A percentile compares a stretch with the other conserved stretches of the same genome.
Evolutionary conservation across 2,329 filamentous ascomycete genomes (phyloP).

Genomic region (Tolypocladium pustulatum): DNA sequence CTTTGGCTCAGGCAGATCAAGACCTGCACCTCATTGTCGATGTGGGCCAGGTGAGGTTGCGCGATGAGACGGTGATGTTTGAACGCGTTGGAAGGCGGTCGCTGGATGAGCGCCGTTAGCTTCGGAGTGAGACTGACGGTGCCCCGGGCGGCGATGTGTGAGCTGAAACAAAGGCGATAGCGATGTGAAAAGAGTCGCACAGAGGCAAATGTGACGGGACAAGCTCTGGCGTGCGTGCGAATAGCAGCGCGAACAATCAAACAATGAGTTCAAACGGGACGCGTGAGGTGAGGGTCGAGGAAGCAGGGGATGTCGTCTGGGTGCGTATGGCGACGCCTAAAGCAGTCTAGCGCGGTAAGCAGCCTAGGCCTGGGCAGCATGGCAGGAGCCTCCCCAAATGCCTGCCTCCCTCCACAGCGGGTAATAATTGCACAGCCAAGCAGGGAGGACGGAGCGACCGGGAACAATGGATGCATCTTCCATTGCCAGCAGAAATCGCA

Average conservation of each 20-base stretch:
- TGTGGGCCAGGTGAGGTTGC: not conserved
- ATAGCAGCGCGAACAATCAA: not conserved
- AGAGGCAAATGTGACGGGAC: not conserved
- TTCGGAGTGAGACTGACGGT: not conserved
- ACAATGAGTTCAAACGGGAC: not conserved
- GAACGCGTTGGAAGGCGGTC: not conserved
- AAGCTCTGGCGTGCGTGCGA: not conserved
- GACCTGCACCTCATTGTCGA: conserved; percentile 5
- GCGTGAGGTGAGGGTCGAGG: not conserved
- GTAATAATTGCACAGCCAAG: not conserved
- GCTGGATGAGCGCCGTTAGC: not conserved
- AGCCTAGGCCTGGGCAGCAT: not conserved
- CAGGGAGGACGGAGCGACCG: not conserved
- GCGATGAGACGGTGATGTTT: not conserved
- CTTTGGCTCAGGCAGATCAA: conserved; percentile 3
- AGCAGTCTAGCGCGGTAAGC: conserved; percentile 14
- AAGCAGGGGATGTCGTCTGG: conserved; percentile 6
- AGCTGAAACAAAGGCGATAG: not conserved
- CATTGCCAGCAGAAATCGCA: no score
- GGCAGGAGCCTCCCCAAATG: not conserved
- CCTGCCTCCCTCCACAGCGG: not conserved
- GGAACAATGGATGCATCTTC: not conserved
- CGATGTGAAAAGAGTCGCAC: not conserved
- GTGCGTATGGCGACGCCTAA: conserved; percentile 14
- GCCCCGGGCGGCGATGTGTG: not conserved